These are phyloP conservation scores for Kwoniella sp. DNA, from an alignment of 768 basidiomycete genomes.

Conservation along the genomic window DNA sequence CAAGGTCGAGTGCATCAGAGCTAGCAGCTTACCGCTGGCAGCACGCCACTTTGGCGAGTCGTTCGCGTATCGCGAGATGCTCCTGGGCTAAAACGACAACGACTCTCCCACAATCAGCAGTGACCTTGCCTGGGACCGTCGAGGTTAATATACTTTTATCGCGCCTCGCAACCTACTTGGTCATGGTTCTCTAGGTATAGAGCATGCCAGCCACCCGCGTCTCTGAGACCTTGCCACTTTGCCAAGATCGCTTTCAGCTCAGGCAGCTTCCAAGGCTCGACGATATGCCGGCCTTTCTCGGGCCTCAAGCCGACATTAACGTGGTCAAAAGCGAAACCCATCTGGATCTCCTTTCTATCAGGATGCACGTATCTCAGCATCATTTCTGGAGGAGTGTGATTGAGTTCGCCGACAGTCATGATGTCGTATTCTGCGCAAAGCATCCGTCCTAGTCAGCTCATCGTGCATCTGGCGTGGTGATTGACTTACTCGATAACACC, in stretches of 20 bases:
- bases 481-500: slow-evolving; percentile 59
- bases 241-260: slow-evolving; percentile 60
- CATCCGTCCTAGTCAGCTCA: no score
- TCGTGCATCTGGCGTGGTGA: no score
- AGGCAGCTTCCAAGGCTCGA: slow-evolving; percentile 59
- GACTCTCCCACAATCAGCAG: no score
- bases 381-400: neutral
- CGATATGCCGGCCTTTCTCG: slow-evolving; percentile 41
- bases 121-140: no score
- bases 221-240: slow-evolving; percentile 65
- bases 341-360: slow-evolving; percentile 58
- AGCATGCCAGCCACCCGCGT: slow-evolving; percentile 66
- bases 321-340: neutral
- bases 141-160: no score
- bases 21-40: slow-evolving; percentile 64
- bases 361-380: slow-evolving; percentile 3
- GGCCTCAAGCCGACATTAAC: slow-evolving; percentile 38
- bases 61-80: slow-evolving; percentile 67
- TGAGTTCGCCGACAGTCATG: slow-evolving; percentile 4
- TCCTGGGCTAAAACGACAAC: slow-evolving; percentile 47
- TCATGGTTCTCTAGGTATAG: slow-evolving; percentile 20
- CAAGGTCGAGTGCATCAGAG: slow-evolving; percentile 65
- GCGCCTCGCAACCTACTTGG: neutral
- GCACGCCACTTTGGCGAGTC: slow-evolving; percentile 64
- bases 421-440: slow-evolving; percentile 55